Percentiles rank a stretch among this genome's conserved stretches.
Conservation (phyloP, 345 rosid genomes). For the Adansonia digitata region DNA sequence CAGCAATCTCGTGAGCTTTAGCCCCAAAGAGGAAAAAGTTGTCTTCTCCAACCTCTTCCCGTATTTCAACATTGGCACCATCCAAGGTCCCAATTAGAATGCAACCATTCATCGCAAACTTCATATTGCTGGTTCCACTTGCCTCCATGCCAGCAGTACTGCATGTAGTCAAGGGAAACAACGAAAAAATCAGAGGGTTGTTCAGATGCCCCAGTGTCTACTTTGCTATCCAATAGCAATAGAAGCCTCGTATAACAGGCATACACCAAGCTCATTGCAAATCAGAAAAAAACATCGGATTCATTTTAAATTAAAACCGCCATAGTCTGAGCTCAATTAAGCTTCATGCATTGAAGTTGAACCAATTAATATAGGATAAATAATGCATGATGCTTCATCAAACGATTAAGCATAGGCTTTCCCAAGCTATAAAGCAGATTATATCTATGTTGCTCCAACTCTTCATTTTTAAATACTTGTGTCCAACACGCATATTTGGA, state of each 20-base stretch:
- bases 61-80: slow-evolving; percentile 82
- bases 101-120: slow-evolving; percentile 86
- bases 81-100: slow-evolving; percentile 76
- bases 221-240: background rate
- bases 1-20: slow-evolving; percentile 59
- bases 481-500: too few relatives aligned
- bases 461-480: too few relatives aligned
- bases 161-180: background rate
- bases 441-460: too few relatives aligned
- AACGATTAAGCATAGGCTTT: background rate
- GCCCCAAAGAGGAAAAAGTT: slow-evolving; percentile 88
- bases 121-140: slow-evolving; percentile 95
- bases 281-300: background rate
- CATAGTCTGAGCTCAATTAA: background rate
- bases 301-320: background rate
- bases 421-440: background rate
- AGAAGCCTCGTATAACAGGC: background rate
- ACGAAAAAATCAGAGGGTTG: background rate
- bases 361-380: background rate
- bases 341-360: background rate
- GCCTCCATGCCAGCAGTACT: slow-evolving; percentile 98
- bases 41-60: slow-evolving; percentile 76
- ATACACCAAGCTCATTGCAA: background rate
- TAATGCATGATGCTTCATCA: background rate
- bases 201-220: background rate